Base-by-base conservation (phyloP, 495 filamentous ascomycete genomes). In the Barbatosphaeria neglecta region DNA sequence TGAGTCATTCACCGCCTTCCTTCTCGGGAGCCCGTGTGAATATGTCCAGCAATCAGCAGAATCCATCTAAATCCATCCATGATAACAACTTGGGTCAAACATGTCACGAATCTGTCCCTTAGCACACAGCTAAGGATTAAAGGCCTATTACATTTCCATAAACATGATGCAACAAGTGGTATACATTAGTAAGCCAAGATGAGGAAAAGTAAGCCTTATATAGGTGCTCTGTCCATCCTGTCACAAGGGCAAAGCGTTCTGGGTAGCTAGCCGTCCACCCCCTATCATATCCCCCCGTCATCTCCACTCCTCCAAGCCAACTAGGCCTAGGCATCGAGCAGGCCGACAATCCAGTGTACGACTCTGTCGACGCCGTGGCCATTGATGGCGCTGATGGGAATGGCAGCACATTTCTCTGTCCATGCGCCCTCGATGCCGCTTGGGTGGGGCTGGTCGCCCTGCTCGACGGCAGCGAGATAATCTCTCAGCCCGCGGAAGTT, bases 321-420 rank as follows among this genome's bases (percentile, higher is more conserved):
- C 20, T 23, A 41, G 4, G 6, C 3, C 33, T 37, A 62, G 11
- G 54, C 61, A 50, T 87, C 81, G 46, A 97, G 58, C 46, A 94
- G 67, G 18, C 76, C 76, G 54, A 93, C 78, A 20, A 84, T 84
- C 67, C 87, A 75, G 48, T 83, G 81, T 10, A 87, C 75, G 41
- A 95, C 85, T 35, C 77, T 73, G 47, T 84, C 76, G 10, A 93
- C 80, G 7, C 90, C 90, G 59, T 97, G 79, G 17, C 82, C 85
- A 38, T 77, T 74, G 50, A 95, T 86, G 44, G 93, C 92, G 60
- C 88, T 90, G 46, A 98, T 81, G 2, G 92, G 92, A 51, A 97
- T 79, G 19, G 79, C 81, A 18, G 66, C 65, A 15, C 89, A 64
- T 22, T 74, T 72, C 43, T 78, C 68, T 38, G 68, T 80, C 84